A percentile compares a stretch with the other conserved stretches of the same genome.
Conservation (phyloP, 148 eudicot species). For the Agrostemma githago region DNA sequence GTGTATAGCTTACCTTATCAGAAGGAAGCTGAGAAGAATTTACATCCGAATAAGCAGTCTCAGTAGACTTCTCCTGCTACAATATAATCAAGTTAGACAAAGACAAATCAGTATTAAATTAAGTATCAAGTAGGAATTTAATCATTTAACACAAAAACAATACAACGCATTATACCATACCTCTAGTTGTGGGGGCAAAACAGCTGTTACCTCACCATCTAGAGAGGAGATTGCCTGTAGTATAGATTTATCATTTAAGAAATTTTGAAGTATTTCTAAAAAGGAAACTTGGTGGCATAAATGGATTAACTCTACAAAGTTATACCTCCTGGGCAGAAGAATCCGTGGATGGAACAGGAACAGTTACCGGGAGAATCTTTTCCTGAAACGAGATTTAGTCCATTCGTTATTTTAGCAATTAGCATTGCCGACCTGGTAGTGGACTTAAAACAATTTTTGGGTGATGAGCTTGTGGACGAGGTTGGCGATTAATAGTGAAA, state of each 20-base stretch:
- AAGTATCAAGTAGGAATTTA: not conserved
- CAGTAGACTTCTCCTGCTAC: slow-evolving; percentile 17
- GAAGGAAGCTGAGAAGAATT: slow-evolving; percentile 18
- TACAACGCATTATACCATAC: slow-evolving; percentile 2
- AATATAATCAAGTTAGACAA: slow-evolving; percentile 8
- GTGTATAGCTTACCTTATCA: slow-evolving; percentile 10
- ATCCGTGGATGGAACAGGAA: slow-evolving; percentile 19
- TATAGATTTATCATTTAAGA: not conserved
- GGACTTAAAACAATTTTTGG: no score
- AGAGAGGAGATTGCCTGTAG: slow-evolving; percentile 22
- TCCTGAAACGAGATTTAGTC: slow-evolving; percentile 9
- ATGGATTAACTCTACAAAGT: not conserved
- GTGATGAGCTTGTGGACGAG: no score
- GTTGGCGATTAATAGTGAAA: no score
- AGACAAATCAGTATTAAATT: not conserved
- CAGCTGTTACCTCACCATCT: slow-evolving; percentile 16
- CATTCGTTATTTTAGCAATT: no score
- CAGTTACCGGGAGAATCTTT: slow-evolving; percentile 14
- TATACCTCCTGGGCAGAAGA: slow-evolving; percentile 27
- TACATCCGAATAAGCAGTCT: not conserved
- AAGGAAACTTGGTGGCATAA: not conserved
- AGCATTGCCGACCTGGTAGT: no score
- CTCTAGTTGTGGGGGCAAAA: slow-evolving; percentile 14
- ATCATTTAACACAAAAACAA: not conserved
- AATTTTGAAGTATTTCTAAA: not conserved